Conservation (phyloP, 1,284 basidiomycete genomes). For the Fomitopsis pinicola region DNA sequence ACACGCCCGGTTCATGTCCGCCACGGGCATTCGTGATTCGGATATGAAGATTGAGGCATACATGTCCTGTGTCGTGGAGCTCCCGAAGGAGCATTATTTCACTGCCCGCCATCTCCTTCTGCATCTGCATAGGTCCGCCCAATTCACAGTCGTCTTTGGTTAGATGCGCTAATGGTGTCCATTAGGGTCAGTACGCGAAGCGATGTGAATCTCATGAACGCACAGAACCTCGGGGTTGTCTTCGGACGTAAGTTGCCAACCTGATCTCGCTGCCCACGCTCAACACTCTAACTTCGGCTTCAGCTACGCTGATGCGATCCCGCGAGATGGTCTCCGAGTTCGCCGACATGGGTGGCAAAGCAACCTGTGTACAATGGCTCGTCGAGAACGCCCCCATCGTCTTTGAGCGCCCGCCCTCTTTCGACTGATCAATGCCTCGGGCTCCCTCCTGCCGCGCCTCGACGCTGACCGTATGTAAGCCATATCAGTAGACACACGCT, state of each 20-base stretch:
- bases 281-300: slow-evolving; percentile 14
- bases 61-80: slow-evolving; percentile 66
- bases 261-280: neutral
- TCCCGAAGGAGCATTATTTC: slow-evolving; percentile 86
- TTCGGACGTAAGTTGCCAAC: slow-evolving; percentile 83
- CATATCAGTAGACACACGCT: neutral
- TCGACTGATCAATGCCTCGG: neutral
- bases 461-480: neutral
- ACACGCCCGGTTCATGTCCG: slow-evolving; percentile 86
- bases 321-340: slow-evolving; percentile 86
- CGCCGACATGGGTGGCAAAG: slow-evolving; percentile 95
- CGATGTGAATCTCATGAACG: slow-evolving; percentile 88
- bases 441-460: neutral
- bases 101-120: slow-evolving; percentile 83
- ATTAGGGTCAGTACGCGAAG: slow-evolving; percentile 67
- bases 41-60: slow-evolving; percentile 59
- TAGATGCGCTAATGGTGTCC: neutral
- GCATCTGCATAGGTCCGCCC: slow-evolving; percentile 76
- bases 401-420: slow-evolving; percentile 33
- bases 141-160: too few species aligned
- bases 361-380: slow-evolving; percentile 87
- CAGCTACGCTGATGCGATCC: slow-evolving; percentile 93
- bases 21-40: slow-evolving; percentile 67
- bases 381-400: slow-evolving; percentile 80
- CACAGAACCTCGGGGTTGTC: slow-evolving; percentile 97